Base-by-base conservation (phyloP, 2,329 filamentous ascomycete species). In the Ophiostoma novo-ulmi region DNA sequence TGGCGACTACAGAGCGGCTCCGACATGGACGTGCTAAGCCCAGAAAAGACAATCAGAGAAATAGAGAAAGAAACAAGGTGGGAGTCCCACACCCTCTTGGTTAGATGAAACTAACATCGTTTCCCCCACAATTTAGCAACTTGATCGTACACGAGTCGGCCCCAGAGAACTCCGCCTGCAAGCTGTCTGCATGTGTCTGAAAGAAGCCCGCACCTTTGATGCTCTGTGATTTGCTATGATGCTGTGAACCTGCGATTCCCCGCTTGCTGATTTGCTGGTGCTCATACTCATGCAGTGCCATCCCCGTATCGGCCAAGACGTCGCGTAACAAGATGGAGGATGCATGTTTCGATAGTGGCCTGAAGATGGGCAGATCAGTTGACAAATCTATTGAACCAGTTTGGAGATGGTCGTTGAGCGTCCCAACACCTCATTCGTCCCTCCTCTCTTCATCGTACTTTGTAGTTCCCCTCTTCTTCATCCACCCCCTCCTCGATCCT, bases 1-100 rank as follows among this genome's bases (percentile, higher is more conserved):
- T 70, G 68, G 68, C 70, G 70, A 70, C 70, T 69, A 26, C 68
- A 69, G 70, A 71, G 70, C 70, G 70, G 70, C 70, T 71, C 70
- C 70, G 70, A 65, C 63, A 38, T 65, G 20, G 63, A 48, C 26
- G 31, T 20, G 20, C 63, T 65, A 65, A 22, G 58, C 69, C 44
- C 13, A 63, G 48, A 63, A 67, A 58, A 58, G n/a, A 10, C 5
- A 58, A 11, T 8, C 20, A 48, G 17, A 48, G 14, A 39, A 1
- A 39, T 44, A 20, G 44, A 48, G 44, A 48, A 39, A 64, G 35
- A 17, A 36, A 36, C 26, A 64, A 26, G 61, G 52, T 26, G 52
- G 48, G 52, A 58, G 52, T 26, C 52, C 52, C 17, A 64, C 58
- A 5, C 26, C 36, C 5, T 44, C 20, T 22, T 55, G 48, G 39